Evolutionary conservation across 768 basidiomycete genomes (phyloP), one percentile per base, ranked within the genome.

Genomic region (Trametes meyenii): DNA sequence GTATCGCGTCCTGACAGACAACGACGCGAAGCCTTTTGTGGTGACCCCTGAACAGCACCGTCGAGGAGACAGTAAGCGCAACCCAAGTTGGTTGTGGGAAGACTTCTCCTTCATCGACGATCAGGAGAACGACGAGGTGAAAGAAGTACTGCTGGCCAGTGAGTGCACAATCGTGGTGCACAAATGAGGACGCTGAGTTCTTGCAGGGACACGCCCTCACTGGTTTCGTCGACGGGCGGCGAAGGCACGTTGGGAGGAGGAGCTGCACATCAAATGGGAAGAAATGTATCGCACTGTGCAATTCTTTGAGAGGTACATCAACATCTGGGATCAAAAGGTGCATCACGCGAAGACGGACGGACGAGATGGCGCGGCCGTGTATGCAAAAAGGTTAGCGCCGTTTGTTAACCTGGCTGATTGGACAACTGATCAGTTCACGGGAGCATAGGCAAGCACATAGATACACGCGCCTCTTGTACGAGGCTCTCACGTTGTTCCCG

Each of bases 191-290:
- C 36, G 14, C 39, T 40, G 39, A 40, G 3, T 5, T n/a, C 38
- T 3, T 40, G 17, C 17, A 40, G 39, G 13, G 17, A 14, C 17
- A n/a, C 39, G 39, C 12, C 39, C 39, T 5, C 50, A 52, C 36
- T 59, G 58, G 58, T 51, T 59, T 24, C 58, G 58, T 21, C 36
- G 29, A 39, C 33, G 36, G 8, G 48, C 58, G 5, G 21, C 39
- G 16, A 39, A 29, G 24, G 26, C 36, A 5, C 58, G 50, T 4
- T 59, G 58, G 58, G 23, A 50, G 14, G 58, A 59, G 23, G 49
- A 59, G 39, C n/a, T 42, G 2, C n/a, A 13, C 4, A 24, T 46
- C 5, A 19, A 13, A 7, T 23, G 45, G 3, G 45, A 46, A 16
- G 45, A 46, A 26, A 46, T 46, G 45, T 46, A 6, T 23, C 45